Base-by-base conservation (phyloP, 768 basidiomycete genomes). In the Sutorius australiensis region DNA sequence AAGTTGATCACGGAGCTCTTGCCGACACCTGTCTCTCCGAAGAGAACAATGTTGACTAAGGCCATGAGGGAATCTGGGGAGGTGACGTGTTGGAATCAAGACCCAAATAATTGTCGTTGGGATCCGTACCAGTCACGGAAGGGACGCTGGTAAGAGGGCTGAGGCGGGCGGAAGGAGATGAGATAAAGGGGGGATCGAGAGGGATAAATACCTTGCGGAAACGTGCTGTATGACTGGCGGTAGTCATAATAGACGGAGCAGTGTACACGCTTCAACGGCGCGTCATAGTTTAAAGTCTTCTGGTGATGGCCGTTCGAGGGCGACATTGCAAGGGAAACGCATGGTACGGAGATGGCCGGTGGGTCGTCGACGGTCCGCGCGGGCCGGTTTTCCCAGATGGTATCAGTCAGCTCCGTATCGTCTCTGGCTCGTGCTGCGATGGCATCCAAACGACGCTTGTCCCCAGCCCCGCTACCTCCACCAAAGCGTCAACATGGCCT, bases 401-500 rank as follows among this genome's bases (percentile, higher is more conserved):
- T 37, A 44, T 42, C 55, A 2, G 42, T 36, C 30, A 19, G 19
- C n/a, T 13, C 16, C 19, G 8, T 9, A 9, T 6, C 6, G 12
- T 48, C 56, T 42, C 44, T n/a, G 11, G 6, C 14, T 39, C 16
- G n/a, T 17, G 16, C 38, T 32, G 50, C 59, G 58, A 81, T 81
- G 80, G 30, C 54, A 6, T 44, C 56, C 39, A 61, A 49, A 64
- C 82, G 75, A 53, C 56, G 60, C n/a, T 59, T 79, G 36, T 80
- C 82, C 5, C 74, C 77, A 40, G 71, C 70, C 1, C 62, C 71
- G 3, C 66, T 84, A n/a, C 84, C 82, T 14, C 74, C 78, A 13
- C 58, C 82, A 43, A 89, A 87, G 67, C 82, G 85, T 24, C 58
- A 75, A 11, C 81, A 80, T 57, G 57, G 60, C 45, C 42, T 42